Evolutionary conservation across 345 rosid species (phyloP).

Genomic region (Populus pruinosa): DNA sequence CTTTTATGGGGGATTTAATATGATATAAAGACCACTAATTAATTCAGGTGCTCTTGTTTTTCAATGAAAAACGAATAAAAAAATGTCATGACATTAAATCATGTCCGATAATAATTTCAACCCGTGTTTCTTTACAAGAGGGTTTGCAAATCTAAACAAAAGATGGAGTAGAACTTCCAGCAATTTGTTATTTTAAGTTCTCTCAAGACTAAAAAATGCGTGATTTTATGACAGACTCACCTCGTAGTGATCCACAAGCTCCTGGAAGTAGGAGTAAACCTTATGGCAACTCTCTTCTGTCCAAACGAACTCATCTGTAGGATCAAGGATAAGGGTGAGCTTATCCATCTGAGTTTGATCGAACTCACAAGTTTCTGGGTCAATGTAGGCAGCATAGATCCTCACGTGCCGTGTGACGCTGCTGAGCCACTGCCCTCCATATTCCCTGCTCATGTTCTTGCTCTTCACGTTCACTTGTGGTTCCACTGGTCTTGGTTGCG

Average conservation of each 20-base stretch:
- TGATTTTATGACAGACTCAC: constrained; percentile 18
- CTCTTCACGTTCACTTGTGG: constrained; percentile 70
- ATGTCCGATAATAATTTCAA: too few species aligned
- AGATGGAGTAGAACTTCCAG: too few species aligned
- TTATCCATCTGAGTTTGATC: constrained; percentile 61
- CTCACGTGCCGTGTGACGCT: constrained; percentile 28
- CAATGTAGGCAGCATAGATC: constrained; percentile 33
- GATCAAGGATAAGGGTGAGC: constrained; percentile 86
- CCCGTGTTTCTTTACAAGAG: too few species aligned
- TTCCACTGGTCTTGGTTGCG: constrained; percentile 75
- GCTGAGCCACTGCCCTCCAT: constrained; percentile 49
- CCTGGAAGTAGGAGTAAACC: constrained; percentile 81
- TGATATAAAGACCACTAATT: too few species aligned
- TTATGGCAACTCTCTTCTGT: constrained; percentile 57
- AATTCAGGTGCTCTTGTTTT: too few species aligned
- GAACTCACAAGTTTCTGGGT: constrained; percentile 25
- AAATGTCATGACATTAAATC: too few species aligned
- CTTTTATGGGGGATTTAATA: too few species aligned
- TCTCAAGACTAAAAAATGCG: background rate
- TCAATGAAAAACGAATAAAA: too few species aligned
- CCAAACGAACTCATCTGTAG: constrained; percentile 81
- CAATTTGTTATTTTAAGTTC: background rate
- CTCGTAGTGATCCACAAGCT: constrained; percentile 97
- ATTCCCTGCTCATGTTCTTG: constrained; percentile 62
- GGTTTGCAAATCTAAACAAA: too few species aligned